Evolutionary conservation across 2,329 filamentous ascomycete species (phyloP).

Genomic region (Trichoderma koningii): DNA sequence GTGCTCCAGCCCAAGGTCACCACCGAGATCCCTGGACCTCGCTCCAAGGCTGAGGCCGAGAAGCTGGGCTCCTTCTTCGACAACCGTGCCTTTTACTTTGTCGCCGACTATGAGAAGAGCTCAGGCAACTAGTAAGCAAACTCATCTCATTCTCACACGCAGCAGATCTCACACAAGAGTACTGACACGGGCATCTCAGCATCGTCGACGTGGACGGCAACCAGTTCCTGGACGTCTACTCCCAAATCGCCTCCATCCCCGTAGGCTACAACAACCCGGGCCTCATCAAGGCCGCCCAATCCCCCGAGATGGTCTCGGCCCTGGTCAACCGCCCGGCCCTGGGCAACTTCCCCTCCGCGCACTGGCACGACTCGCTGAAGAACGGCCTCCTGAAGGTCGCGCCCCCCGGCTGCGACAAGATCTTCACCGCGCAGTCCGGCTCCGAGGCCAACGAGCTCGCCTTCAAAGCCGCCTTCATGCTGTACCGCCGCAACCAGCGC

Average conservation of each 20-base stretch:
- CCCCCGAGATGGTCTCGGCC: slow-evolving; percentile 70
- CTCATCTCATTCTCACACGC: too few relatives aligned
- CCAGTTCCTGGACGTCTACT: slow-evolving; percentile 59
- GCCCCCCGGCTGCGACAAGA: slow-evolving; percentile 73
- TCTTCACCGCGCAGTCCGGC: slow-evolving; percentile 78
- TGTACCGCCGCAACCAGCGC: slow-evolving; percentile 70
- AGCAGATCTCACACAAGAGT: too few relatives aligned
- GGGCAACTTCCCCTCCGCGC: slow-evolving; percentile 76
- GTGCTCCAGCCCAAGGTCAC: slow-evolving; percentile 40
- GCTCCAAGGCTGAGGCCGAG: slow-evolving; percentile 44
- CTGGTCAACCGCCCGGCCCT: slow-evolving; percentile 78
- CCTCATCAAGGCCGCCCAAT: slow-evolving; percentile 64
- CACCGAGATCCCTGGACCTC: slow-evolving; percentile 45
- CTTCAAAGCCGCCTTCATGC: slow-evolving; percentile 87
- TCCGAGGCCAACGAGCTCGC: slow-evolving; percentile 84
- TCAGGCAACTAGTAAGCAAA: slow-evolving; percentile 50
- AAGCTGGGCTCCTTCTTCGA: slow-evolving; percentile 54
- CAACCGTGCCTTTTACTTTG: slow-evolving; percentile 54
- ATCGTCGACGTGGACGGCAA: slow-evolving; percentile 55
- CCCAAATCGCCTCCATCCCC: slow-evolving; percentile 82
- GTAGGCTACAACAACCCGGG: slow-evolving; percentile 79
- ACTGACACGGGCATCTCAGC: slow-evolving; percentile 30
- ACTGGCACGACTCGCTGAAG: slow-evolving; percentile 72
- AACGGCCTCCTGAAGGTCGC: slow-evolving; percentile 72
- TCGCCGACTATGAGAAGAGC: slow-evolving; percentile 56